Evolutionary conservation across 768 basidiomycete species (phyloP).

Genomic region (Holtermanniella nyarrowii): DNA sequence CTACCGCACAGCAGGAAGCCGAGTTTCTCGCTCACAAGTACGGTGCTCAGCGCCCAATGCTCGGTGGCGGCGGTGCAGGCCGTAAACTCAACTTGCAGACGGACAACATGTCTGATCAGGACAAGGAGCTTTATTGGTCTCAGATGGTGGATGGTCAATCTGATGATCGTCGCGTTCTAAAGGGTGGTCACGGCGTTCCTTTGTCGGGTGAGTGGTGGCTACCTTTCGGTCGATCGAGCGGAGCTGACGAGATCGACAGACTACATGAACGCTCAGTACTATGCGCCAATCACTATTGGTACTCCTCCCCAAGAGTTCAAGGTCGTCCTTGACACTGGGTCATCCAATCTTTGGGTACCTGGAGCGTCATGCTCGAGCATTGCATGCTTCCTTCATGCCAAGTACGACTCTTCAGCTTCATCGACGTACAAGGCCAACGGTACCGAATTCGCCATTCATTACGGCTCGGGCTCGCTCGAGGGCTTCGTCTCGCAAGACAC

Average conservation of each 20-base stretch:
- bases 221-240: neutral
- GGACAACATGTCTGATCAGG: slow-evolving; percentile 55
- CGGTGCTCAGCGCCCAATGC: slow-evolving; percentile 53
- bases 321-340: slow-evolving; percentile 87
- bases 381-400: slow-evolving; percentile 58
- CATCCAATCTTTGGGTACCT: slow-evolving; percentile 85
- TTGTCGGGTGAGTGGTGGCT: slow-evolving; percentile 61
- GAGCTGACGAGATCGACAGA: slow-evolving; percentile 46
- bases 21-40: slow-evolving; percentile 94
- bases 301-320: slow-evolving; percentile 85
- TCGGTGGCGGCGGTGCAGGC: slow-evolving; percentile 64
- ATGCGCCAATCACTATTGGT: slow-evolving; percentile 72
- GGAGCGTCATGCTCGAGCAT: slow-evolving; percentile 35
- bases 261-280: slow-evolving; percentile 98
- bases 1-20: slow-evolving; percentile 47
- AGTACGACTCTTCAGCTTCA: slow-evolving; percentile 73
- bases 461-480: slow-evolving; percentile 93
- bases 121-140: slow-evolving; percentile 48
- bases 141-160: slow-evolving; percentile 29
- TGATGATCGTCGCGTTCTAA: slow-evolving; percentile 36
- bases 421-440: slow-evolving; percentile 85
- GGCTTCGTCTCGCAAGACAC: slow-evolving; percentile 83
- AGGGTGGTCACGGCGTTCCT: slow-evolving; percentile 77
- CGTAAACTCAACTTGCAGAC: slow-evolving; percentile 48
- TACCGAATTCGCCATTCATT: slow-evolving; percentile 75